Base-by-base conservation (phyloP, 163 green algal genomes). In the Volvox carteri region DNA sequence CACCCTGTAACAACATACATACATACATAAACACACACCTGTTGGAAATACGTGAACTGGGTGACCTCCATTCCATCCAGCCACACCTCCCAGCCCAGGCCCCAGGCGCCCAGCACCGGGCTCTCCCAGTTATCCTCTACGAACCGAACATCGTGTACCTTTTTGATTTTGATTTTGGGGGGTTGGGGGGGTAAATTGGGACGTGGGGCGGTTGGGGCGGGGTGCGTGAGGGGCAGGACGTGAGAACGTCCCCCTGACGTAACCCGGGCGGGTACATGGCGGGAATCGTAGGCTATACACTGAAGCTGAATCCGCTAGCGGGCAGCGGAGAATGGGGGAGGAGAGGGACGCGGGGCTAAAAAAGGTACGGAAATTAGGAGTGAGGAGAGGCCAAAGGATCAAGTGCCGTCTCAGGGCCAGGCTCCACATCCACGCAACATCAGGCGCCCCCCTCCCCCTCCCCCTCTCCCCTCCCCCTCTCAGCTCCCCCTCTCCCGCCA, bases 121-220 rank as follows among this genome's bases (percentile, higher is more conserved):
- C 88, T 97, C 95, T 99, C 98, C 97, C 98, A 99, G 93, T 99
- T 99, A 94, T 99, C 98, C 93, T 99, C 97, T 58, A 99, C 98
- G 91, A 99, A 99, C 30, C 97, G 94, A 21, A 99, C 90, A 92
- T 99, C 97, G 92, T 99, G 97, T 6, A 78, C 62, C 73, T 79
- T 73, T 16, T n/a, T n/a, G n/a, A n/a, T n/a, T n/a, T n/a, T n/a
- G n/a, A n/a, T n/a, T n/a, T n/a, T n/a, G n/a, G n/a, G n/a, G n/a
- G n/a, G n/a, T n/a, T n/a, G n/a, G n/a, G n/a, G n/a, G n/a, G n/a
- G n/a, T n/a, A n/a, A n/a, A n/a, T n/a, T n/a, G n/a, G n/a, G n/a
- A n/a, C n/a, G n/a, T n/a, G n/a, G n/a, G n/a, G n/a, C n/a, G n/a
- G n/a, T n/a, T n/a, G n/a, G 62, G 78, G 78, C 21, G 25, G 80